These are phyloP conservation scores for Pichia cephalocereana DNA, from an alignment of 805 yeast species.

Conservation along the genomic window DNA sequence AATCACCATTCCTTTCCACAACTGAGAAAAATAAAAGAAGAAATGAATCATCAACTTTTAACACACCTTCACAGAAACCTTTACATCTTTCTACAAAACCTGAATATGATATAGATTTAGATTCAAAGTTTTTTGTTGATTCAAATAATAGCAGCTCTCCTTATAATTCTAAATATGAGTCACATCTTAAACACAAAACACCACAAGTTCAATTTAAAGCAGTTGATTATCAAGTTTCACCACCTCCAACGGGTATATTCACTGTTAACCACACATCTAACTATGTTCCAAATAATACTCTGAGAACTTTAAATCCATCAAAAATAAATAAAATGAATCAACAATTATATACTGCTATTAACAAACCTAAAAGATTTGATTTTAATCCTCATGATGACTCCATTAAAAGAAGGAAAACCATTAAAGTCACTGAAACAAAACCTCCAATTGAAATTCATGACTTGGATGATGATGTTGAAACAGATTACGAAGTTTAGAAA, in stretches of 20 bases:
- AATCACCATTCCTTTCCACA: constrained; percentile 1
- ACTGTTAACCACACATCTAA: not conserved
- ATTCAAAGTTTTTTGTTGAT: not conserved
- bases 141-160: not conserved
- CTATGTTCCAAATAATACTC: not conserved
- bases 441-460: not conserved
- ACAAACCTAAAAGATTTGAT: not conserved
- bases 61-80: not conserved
- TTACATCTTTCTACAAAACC: not conserved
- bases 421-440: not conserved
- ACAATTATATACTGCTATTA: not conserved
- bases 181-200: not conserved
- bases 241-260: constrained; percentile 7
- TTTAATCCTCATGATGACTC: not conserved
- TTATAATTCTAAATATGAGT: not conserved
- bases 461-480: not conserved
- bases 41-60: not conserved
- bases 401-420: not conserved
- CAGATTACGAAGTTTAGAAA: not conserved
- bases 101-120: not conserved
- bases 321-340: constrained; percentile 2
- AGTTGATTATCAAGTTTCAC: not conserved
- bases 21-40: not conserved
- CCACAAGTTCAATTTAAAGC: not conserved
- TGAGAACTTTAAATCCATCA: not conserved